Conservation (phyloP, 176 grass and related monocot genomes). For the Lolium multiflorum region DNA sequence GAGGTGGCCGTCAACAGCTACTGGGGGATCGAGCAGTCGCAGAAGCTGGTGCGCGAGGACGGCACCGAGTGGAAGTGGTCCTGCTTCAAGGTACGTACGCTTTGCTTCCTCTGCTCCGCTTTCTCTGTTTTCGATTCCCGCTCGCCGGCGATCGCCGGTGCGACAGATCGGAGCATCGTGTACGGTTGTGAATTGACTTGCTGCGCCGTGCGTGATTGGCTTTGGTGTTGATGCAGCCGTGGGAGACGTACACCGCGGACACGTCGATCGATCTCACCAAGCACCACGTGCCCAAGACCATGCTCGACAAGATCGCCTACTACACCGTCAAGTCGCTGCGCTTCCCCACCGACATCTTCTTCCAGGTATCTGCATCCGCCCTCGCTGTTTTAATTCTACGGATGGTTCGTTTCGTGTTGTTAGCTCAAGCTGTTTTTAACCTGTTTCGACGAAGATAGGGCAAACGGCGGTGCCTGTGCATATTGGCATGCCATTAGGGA, state of each 20-base stretch:
- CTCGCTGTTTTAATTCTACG: background rate
- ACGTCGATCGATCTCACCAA: slow-evolving; percentile 67
- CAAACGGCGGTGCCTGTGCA: background rate
- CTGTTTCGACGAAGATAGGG: background rate
- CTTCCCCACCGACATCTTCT: slow-evolving; percentile 78
- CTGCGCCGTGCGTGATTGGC: background rate
- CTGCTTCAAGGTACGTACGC: slow-evolving; percentile 69
- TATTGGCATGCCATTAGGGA: too few species aligned
- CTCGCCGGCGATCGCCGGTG: background rate
- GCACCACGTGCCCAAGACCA: slow-evolving; percentile 67
- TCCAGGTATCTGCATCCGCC: slow-evolving; percentile 49
- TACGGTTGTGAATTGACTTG: background rate
- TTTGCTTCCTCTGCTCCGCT: background rate
- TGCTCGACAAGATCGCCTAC: slow-evolving; percentile 76
- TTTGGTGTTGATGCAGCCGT: slow-evolving; percentile 49
- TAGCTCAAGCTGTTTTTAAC: background rate
- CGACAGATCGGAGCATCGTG: background rate
- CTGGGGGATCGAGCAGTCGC: slow-evolving; percentile 64
- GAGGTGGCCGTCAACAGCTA: slow-evolving; percentile 65
- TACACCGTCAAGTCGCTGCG: slow-evolving; percentile 76
- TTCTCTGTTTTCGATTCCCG: background rate
- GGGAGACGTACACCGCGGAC: slow-evolving; percentile 74
- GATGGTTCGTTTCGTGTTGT: slow-evolving; percentile 5
- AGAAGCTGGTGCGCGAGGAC: slow-evolving; percentile 71
- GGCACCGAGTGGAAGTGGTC: slow-evolving; percentile 87